These are phyloP conservation scores for Artemisia argyi DNA, from an alignment of 129 eudicot genomes.

Conservation along the genomic window DNA sequence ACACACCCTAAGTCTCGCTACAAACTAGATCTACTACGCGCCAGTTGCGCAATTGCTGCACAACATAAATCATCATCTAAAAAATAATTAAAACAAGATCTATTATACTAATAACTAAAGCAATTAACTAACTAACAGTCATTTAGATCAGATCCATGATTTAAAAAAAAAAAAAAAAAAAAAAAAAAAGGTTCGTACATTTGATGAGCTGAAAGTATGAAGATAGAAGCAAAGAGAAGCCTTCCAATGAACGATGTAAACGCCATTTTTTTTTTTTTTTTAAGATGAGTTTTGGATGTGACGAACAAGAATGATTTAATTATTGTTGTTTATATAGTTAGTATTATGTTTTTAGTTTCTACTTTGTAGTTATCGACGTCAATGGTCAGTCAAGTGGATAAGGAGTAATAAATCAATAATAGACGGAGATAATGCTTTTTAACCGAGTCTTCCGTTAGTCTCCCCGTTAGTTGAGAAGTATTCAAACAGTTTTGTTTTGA, in stretches of 20 bases:
- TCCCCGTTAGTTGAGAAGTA: background rate
- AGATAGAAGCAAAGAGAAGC: slow-evolving; percentile 40
- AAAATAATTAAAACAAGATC: background rate
- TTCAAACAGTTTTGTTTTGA: too few species aligned
- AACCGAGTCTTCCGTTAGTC: slow-evolving; percentile 27
- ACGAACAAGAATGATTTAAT: too few species aligned
- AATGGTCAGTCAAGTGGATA: slow-evolving; percentile 19
- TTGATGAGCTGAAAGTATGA: slow-evolving; percentile 44
- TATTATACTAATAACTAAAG: background rate
- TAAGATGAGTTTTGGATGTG: too few species aligned
- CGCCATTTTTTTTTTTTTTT: slow-evolving; percentile 19
- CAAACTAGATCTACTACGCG: too few species aligned
- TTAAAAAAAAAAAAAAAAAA: background rate
- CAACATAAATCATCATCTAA: background rate
- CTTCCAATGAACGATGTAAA: slow-evolving; percentile 34
- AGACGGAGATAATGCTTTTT: slow-evolving; percentile 15
- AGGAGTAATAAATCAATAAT: background rate
- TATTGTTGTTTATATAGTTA: slow-evolving; percentile 4
- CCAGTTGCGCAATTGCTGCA: too few species aligned
- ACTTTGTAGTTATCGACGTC: slow-evolving; percentile 27
- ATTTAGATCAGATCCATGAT: slow-evolving; percentile 14
- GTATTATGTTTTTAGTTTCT: slow-evolving; percentile 13
- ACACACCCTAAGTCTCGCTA: too few species aligned
- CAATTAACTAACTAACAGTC: background rate
- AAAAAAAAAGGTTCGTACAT: slow-evolving; percentile 6